Base-by-base conservation (phyloP, 2,329 filamentous ascomycete species). In the Bisporella sp. region DNA sequence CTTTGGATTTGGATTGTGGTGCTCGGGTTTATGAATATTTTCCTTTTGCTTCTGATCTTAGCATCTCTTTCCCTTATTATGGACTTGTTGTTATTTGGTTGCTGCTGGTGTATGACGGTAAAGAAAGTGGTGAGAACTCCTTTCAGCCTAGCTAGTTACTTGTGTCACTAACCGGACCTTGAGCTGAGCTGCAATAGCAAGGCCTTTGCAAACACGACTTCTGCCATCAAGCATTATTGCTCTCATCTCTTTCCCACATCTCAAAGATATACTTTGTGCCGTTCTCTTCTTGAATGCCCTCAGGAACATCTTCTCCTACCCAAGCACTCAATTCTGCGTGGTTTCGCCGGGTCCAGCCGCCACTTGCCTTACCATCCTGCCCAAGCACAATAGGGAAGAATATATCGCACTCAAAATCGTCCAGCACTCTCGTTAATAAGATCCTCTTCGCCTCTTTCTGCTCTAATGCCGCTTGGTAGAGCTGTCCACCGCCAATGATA, bases 401-500 rank as follows among this genome's bases (percentile, higher is more conserved):
- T 0, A 84, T 84, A 66, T 93, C 88, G 63, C 87, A 91, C 51
- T 85, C 84, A 68, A 83, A 92, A 45, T 88, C 85, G 4, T 70
- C 71, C 56, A 76, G 63, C 35, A 95, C 78, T 56, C 79, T 76
- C 46, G 88, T 93, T 57, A 92, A 70, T 54, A 93, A 68, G 49
- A 93, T 77, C 40, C 82, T 71, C 59, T 72, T 76, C 41, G 82
- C 74, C 65, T 81, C 75, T 41, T 68, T 64, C 51, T 81, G 61
- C 58, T 70, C 65, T 63, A 97, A 72, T 11, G 89, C 84, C 28
- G 83, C 78, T 39, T 72, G 73, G 69, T 97, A 99, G 57, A 97
- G 84, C 70, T 90, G 85, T 50, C 82, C 87, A 4, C 93, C 93
- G 29, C 93, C 93, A 61, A 99, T 96, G 41, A 97, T 79, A 68